Conservation (phyloP, 2,329 filamentous ascomycete species). For the Corinectria fuckeliana region DNA sequence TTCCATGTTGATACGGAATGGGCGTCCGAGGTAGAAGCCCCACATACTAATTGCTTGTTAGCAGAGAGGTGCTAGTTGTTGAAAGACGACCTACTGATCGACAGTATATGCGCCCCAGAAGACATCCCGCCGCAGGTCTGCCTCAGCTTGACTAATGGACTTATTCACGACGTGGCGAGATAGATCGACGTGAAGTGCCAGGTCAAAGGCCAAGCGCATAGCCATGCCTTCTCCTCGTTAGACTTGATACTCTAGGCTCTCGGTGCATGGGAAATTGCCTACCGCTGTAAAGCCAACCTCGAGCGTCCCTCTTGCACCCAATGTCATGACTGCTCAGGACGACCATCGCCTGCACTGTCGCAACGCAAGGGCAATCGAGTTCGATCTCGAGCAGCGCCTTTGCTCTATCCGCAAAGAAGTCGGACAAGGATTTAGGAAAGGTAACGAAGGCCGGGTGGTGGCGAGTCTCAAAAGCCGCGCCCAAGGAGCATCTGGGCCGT, state of each 20-base stretch:
- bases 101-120: constrained; percentile 43
- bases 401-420: constrained; percentile 38
- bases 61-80: background rate
- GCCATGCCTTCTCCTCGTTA: constrained; percentile 41
- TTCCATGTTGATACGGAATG: constrained; percentile 36
- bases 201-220: constrained; percentile 35
- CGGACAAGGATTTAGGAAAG: constrained; percentile 43
- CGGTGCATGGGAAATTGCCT: background rate
- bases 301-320: constrained; percentile 35
- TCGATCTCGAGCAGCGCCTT: constrained; percentile 38
- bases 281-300: constrained; percentile 39
- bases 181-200: constrained; percentile 38
- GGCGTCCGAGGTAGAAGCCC: constrained; percentile 36
- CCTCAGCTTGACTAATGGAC: constrained; percentile 34
- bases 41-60: constrained; percentile 28
- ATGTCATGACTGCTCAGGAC: constrained; percentile 37
- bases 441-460: constrained; percentile 49
- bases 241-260: background rate
- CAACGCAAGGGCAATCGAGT: constrained; percentile 34
- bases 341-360: constrained; percentile 37
- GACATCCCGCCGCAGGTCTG: constrained; percentile 33
- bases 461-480: constrained; percentile 50
- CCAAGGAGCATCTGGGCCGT: constrained; percentile 46
- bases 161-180: constrained; percentile 32
- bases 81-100: constrained; percentile 35